Evolutionary conservation across 352 stramenopile genomes (phyloP).

Genomic region (Lagenidium giganteum): DNA sequence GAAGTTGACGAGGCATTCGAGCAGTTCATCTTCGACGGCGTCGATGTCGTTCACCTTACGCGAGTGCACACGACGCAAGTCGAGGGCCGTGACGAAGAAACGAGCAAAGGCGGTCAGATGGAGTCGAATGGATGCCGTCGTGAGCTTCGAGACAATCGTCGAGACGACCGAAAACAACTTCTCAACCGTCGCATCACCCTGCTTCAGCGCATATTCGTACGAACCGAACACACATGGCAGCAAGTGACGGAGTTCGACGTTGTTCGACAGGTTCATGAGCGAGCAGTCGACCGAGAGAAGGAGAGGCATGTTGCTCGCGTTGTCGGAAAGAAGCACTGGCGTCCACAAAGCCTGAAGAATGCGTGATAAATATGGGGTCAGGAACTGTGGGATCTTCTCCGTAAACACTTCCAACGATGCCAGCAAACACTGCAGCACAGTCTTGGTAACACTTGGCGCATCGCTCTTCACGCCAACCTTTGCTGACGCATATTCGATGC

Average conservation of each 20-base stretch:
- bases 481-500: conserved; percentile 45
- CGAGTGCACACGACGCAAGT: conserved; percentile 65
- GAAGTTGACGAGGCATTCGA: conserved; percentile 76
- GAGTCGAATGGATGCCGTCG: conserved; percentile 45
- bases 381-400: conserved; percentile 77
- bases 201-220: conserved; percentile 58
- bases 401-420: conserved; percentile 77
- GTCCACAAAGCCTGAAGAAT: conserved; percentile 60
- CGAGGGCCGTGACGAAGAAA: conserved; percentile 78
- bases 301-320: conserved; percentile 22
- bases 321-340: conserved; percentile 34
- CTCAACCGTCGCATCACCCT: conserved; percentile 49
- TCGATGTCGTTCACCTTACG: conserved; percentile 52
- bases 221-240: conserved; percentile 59
- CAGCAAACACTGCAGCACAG: conserved; percentile 74
- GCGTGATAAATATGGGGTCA: conserved; percentile 65
- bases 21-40: conserved; percentile 66
- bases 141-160: conserved; percentile 50
- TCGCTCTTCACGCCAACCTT: conserved; percentile 19
- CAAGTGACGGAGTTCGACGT: conserved; percentile 71
- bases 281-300: conserved; percentile 59
- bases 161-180: conserved; percentile 71
- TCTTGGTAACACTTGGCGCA: conserved; percentile 23
- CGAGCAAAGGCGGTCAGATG: conserved; percentile 71
- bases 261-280: conserved; percentile 60